phyloP scores from a whole-genome alignment of 2,329 filamentous ascomycete species.

The Falciphora oryzae region DNA sequence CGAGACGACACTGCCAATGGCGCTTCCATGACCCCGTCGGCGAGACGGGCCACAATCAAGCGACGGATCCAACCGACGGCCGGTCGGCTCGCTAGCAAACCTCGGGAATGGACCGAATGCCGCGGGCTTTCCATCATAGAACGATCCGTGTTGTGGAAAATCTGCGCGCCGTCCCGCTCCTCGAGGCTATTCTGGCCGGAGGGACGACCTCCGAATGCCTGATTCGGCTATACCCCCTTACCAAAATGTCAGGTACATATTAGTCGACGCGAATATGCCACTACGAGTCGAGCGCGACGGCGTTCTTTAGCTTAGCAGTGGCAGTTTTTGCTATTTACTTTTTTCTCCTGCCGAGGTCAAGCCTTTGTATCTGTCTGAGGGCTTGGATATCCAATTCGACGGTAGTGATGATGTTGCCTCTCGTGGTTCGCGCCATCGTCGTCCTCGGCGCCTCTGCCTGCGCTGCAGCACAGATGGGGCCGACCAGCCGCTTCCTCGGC shows the following conservation, averaged over 20 bases:
- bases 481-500: slow-evolving; percentile 5
- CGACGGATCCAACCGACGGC: not conserved
- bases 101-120: not conserved
- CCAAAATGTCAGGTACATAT: not conserved
- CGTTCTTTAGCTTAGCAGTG: not conserved
- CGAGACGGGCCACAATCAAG: not conserved
- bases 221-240: not conserved
- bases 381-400: not conserved
- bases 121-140: not conserved
- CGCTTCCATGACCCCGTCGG: not conserved
- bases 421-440: too few relatives aligned
- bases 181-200: not conserved
- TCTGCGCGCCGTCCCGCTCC: not conserved
- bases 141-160: not conserved
- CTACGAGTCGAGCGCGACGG: too few relatives aligned
- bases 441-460: not conserved
- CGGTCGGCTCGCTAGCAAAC: too few relatives aligned
- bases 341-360: not conserved
- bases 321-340: not conserved
- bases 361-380: too few relatives aligned
- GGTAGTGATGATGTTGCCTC: not conserved
- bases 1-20: not conserved
- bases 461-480: not conserved
- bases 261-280: too few relatives aligned
- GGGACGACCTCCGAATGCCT: not conserved